Base-by-base conservation (phyloP, 2,329 filamentous ascomycete genomes). In the Ceratocystis albifundus region DNA sequence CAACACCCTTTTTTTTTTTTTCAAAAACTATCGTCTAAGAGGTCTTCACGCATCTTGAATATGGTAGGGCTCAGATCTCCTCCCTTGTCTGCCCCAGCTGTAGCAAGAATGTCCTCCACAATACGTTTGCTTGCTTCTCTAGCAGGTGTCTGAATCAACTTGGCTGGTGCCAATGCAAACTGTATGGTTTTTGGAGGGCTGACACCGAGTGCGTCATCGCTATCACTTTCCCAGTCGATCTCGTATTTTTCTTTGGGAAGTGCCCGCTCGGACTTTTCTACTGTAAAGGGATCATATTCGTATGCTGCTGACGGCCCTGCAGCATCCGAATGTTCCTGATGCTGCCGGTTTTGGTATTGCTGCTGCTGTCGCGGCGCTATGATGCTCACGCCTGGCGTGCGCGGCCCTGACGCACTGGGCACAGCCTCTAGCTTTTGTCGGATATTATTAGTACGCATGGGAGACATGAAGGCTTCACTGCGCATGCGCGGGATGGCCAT, bases 101-200 rank as follows among this genome's bases (percentile, higher is more conserved):
- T 90, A 55, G 88, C 76, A 5, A 94, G 77, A 61, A 95, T 82
- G 72, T 93, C 88, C 64, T 91, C 87, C 0, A 95, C 89, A 68
- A 95, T 93, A 66, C 85, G 83, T 73, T 83, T 87, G 72, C 88
- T 92, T 3, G 90, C 90, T 75, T 94, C 89, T 66, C 88, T 83
- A 36, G 90, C 89, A 69, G 89, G 90, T 62, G 90, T 95, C 74
- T 92, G 89, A 74, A 93, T 75, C 25, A 95, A 77, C 72, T 88
- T 86, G 50, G 86, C 88, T 65, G 88, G 87, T 63, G 88, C 88
- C 61, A 95, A 77, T 57, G 88, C 87, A 74, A 95, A 95, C 72
- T 92, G 88, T 68, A 95, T 92, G 10, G 90, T 94, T 79, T 97
- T 97, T 0, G 94, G 94, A 32, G 94, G 94, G 72, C 90, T 96